A percentile compares a stretch with the other conserved stretches of the same genome.
Conservation (phyloP, 495 filamentous ascomycete genomes). For the Hypoxylon subgilvum region DNA sequence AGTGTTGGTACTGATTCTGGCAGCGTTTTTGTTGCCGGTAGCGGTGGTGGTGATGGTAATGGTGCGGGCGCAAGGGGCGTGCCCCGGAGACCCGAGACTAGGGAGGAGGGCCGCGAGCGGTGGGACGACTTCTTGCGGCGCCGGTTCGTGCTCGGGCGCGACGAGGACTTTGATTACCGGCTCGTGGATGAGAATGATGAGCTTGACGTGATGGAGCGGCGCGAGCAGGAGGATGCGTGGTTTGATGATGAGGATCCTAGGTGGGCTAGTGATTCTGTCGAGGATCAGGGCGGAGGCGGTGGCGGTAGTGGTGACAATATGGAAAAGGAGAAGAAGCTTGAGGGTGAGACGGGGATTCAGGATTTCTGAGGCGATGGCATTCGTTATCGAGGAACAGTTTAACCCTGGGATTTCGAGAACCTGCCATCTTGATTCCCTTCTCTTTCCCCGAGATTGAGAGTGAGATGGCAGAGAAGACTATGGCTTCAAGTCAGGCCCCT, state of each 20-base stretch:
- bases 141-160: constrained; percentile 73
- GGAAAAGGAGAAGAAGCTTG: constrained; percentile 44
- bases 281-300: constrained; percentile 61
- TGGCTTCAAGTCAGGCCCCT: too few relatives aligned
- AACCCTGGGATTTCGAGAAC: too few relatives aligned
- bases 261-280: constrained; percentile 65
- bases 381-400: too few relatives aligned
- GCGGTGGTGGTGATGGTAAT: constrained; percentile 30
- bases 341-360: constrained; percentile 79
- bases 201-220: constrained; percentile 68
- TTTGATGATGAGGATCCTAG: constrained; percentile 77
- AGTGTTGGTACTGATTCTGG: background rate
- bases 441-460: too few relatives aligned
- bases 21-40: background rate
- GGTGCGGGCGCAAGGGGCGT: constrained; percentile 64
- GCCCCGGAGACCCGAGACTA: constrained; percentile 55
- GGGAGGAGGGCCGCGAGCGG: constrained; percentile 67
- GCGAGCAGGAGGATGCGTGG: constrained; percentile 67
- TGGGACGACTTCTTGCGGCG: constrained; percentile 73
- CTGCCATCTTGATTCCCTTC: too few relatives aligned
- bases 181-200: constrained; percentile 72
- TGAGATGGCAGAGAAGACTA: too few relatives aligned
- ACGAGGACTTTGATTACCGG: constrained; percentile 77
- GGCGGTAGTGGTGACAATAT: constrained; percentile 31
- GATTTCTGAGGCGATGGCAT: constrained; percentile 64